phyloP scores from a whole-genome alignment of 2,329 filamentous ascomycete species.

The Lecanicillium sp. region DNA sequence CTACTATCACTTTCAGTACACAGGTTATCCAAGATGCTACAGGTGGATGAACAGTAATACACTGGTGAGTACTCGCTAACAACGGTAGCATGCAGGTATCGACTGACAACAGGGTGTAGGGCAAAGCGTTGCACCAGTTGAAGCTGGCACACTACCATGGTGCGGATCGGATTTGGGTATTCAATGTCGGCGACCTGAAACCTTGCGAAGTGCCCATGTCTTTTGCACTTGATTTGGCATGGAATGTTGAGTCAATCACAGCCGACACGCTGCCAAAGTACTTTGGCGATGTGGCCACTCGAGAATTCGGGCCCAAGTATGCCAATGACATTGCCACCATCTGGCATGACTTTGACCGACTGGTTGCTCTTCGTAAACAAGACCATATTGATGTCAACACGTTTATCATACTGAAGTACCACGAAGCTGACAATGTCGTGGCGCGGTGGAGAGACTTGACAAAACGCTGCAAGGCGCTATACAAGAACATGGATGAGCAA shows the following conservation, averaged over 20 bases:
- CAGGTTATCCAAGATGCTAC: conserved; percentile 51
- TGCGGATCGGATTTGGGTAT: conserved; percentile 51
- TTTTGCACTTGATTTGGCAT: conserved; percentile 49
- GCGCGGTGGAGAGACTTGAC: conserved; percentile 43
- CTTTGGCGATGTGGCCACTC: conserved; percentile 35
- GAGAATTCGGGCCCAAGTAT: conserved; percentile 41
- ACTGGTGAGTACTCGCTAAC: conserved; percentile 29
- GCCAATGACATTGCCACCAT: conserved; percentile 39
- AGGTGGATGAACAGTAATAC: conserved; percentile 58
- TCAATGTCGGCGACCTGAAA: conserved; percentile 57
- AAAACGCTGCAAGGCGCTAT: conserved; percentile 34
- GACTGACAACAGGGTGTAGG: conserved; percentile 13
- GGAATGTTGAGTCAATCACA: conserved; percentile 41
- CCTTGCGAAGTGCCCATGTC: conserved; percentile 47
- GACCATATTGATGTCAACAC: conserved; percentile 50
- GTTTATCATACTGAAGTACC: conserved; percentile 51
- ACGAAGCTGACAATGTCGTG: conserved; percentile 49
- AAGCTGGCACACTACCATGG: conserved; percentile 39
- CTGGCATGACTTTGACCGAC: conserved; percentile 43
- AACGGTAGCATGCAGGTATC: too few species aligned
- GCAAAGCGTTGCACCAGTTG: conserved; percentile 41
- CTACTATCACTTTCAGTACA: conserved; percentile 54
- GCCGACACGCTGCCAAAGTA: conserved; percentile 30
- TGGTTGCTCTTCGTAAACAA: conserved; percentile 47
- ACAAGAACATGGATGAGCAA: conserved; percentile 31